A percentile compares a stretch with the other conserved stretches of the same genome.
These are phyloP conservation scores for Dalechampia spathulata DNA, from an alignment of 441 rosid genomes.

Conservation along the genomic window DNA sequence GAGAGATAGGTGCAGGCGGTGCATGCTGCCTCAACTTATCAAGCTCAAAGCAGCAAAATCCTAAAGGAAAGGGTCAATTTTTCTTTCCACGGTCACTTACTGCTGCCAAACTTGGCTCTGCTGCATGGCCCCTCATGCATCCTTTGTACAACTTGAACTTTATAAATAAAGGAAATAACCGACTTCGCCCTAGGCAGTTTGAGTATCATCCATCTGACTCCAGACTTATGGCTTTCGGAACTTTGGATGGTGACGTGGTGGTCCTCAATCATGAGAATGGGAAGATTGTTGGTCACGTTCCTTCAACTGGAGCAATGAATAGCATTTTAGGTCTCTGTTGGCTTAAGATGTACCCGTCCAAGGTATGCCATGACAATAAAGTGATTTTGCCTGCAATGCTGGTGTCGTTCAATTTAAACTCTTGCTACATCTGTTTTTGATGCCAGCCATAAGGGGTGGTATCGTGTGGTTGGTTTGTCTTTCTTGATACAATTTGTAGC, in stretches of 20 bases:
- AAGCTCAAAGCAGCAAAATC: constrained; percentile 22
- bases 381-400: constrained; percentile 6
- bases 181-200: constrained; percentile 84
- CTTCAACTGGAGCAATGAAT: constrained; percentile 66
- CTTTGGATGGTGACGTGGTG: constrained; percentile 85
- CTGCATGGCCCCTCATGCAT: constrained; percentile 68
- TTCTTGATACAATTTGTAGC: too few relatives aligned
- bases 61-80: constrained; percentile 39
- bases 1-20: constrained; percentile 54
- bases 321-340: constrained; percentile 95
- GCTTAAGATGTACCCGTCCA: constrained; percentile 78
- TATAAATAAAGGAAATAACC: constrained; percentile 31
- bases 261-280: constrained; percentile 78
- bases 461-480: too few relatives aligned
- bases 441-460: background rate
- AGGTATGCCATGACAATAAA: constrained; percentile 39
- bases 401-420: background rate
- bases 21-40: constrained; percentile 21
- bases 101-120: constrained; percentile 82
- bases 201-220: constrained; percentile 83
- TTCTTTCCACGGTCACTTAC: constrained; percentile 61
- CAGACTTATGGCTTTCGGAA: constrained; percentile 84
- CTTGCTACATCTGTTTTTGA: background rate
- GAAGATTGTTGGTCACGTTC: constrained; percentile 58
- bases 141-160: constrained; percentile 36